A percentile compares a stretch with the other conserved stretches of the same genome.
Evolutionary conservation across 805 yeast genomes (phyloP).

Genomic region (Torulaspora quercuum): DNA sequence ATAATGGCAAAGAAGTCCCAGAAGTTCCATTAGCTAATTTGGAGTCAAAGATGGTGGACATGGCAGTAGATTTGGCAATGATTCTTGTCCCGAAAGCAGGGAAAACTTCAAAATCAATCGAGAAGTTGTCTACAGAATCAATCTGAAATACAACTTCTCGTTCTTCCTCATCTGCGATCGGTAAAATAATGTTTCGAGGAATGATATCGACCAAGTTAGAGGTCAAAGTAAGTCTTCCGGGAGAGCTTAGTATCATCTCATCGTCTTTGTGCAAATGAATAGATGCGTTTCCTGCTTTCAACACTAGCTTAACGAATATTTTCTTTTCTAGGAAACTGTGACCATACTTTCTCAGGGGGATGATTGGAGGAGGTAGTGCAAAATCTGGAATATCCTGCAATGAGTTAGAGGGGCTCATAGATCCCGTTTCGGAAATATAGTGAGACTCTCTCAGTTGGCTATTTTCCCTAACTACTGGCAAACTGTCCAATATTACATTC

Average conservation of each 20-base stretch:
- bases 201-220: constrained; percentile 75
- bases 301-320: constrained; percentile 73
- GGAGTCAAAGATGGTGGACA: constrained; percentile 47
- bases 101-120: constrained; percentile 82
- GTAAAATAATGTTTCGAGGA: constrained; percentile 81
- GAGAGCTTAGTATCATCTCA: constrained; percentile 44
- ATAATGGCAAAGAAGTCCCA: constrained; percentile 57
- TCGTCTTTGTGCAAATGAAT: constrained; percentile 46
- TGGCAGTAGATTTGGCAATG: constrained; percentile 82
- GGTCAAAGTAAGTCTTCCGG: constrained; percentile 80
- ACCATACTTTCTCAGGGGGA: constrained; percentile 90
- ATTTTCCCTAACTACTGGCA: constrained; percentile 7
- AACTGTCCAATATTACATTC: constrained; percentile 54
- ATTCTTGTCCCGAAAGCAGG: constrained; percentile 93
- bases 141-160: constrained; percentile 80
- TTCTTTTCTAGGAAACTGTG: constrained; percentile 92
- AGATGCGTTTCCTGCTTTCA: constrained; percentile 49
- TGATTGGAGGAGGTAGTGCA: constrained; percentile 91
- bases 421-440: constrained; percentile 1
- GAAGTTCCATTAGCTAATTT: constrained; percentile 41
- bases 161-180: constrained; percentile 55
- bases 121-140: constrained; percentile 68
- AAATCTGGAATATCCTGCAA: constrained; percentile 81
- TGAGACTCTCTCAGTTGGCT: constrained; percentile 1
- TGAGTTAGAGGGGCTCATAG: constrained; percentile 16